A percentile compares a stretch with the other conserved stretches of the same genome.
Evolutionary conservation across 495 filamentous ascomycete genomes (phyloP).

Genomic region (Neurospora cerealis): DNA sequence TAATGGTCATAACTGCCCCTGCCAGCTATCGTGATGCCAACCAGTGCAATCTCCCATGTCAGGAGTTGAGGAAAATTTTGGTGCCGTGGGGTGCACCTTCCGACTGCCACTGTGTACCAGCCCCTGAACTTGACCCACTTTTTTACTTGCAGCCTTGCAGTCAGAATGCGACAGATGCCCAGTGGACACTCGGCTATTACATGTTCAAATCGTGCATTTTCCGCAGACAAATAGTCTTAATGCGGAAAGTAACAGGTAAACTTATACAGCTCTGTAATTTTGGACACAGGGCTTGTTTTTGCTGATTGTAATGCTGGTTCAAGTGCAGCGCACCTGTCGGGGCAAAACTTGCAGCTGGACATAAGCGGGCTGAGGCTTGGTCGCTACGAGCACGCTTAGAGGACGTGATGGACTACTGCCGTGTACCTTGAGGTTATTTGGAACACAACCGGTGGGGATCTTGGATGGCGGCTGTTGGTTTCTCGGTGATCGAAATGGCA

Average conservation of each 20-base stretch:
- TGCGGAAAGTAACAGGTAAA: too few species aligned
- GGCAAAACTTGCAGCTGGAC: neutral
- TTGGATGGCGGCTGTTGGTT: too few species aligned
- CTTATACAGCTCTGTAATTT: too few species aligned
- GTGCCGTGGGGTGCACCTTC: neutral
- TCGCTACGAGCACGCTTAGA: neutral
- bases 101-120: neutral
- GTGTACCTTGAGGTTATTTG: too few species aligned
- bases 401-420: too few species aligned
- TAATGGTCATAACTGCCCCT: neutral
- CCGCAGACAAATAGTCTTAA: neutral
- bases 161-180: neutral
- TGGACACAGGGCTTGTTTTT: neutral
- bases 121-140: neutral
- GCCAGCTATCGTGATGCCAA: neutral
- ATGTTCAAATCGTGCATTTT: rapidly evolving
- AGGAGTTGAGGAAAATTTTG: neutral
- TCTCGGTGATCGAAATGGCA: too few species aligned
- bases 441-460: too few species aligned
- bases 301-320: neutral
- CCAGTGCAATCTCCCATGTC: neutral
- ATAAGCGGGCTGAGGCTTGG: neutral
- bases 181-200: neutral
- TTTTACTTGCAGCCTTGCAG: neutral
- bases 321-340: neutral